Base-by-base conservation (phyloP, 164 flowering plant species). In the Euptelea pleiosperma region DNA sequence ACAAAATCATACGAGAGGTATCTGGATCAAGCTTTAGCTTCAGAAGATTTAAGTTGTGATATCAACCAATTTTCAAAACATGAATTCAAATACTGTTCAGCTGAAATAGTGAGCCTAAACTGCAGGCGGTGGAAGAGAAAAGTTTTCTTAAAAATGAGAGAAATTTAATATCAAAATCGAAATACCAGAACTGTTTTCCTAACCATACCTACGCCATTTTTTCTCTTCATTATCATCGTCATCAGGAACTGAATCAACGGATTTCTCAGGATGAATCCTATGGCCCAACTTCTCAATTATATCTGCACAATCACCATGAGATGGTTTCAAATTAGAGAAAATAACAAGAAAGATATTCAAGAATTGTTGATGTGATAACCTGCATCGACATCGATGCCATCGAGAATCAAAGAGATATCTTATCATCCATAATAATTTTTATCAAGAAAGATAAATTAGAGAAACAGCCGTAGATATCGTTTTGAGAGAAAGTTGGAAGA, bases 151-250 rank as follows among this genome's bases (percentile, higher is more conserved):
- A 43, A 10, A 43, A 24, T 10, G 16, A 43, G 21, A 10, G 47
- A 43, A 8, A 16, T 3, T 2, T 3, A 43, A 10, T 10, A 14
- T 3, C 7, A 43, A 43, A 43, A 16, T 43, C 16, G 16, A n/a
- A 11, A 9, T 22, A 2, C 26, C 25, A 15, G 9, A 48, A 48
- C n/a, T 18, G 8, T 26, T 9, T 22, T 6, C 3, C 12, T 8
- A 7, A 22, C 21, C 65, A 19, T 76, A 86, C 99, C 81, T 52
- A 14, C 90, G 82, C 97, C 99, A 93, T 57, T 86, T 75, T 14
- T 44, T 82, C 74, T 86, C 98, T 72, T 89, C 98, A 68, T 77
- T 75, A 34, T 69, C 72, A 36, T 70, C n/a, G n/a, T n/a, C 56
- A 44, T 71, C 76, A 10, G 57, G 28, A 26, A 19, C 39, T 3